Percentiles rank a stretch among this genome's conserved stretches.
phyloP scores from a whole-genome alignment of 805 yeast genomes.

The Candida vaughaniae region DNA sequence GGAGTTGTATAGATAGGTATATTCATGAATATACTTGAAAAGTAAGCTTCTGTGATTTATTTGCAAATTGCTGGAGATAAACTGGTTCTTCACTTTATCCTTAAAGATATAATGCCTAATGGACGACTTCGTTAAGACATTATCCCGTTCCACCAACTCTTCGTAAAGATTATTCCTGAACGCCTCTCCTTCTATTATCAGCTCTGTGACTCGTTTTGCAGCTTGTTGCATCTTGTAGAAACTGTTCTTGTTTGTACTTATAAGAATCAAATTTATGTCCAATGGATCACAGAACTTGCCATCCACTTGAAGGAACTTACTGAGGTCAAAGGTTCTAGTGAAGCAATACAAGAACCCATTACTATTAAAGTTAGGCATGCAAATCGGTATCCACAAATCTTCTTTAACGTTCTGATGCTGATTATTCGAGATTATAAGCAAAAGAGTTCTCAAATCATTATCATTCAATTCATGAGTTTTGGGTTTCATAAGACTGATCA shows the following conservation, averaged over 20 bases:
- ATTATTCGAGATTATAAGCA: slow-evolving; percentile 59
- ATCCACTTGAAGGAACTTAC: slow-evolving; percentile 16
- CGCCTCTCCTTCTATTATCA: slow-evolving; percentile 20
- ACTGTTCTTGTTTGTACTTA: slow-evolving; percentile 72
- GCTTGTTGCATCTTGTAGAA: slow-evolving; percentile 73
- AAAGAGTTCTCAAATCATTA: slow-evolving; percentile 72
- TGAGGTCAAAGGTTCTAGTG: slow-evolving; percentile 45
- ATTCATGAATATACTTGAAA: slow-evolving; percentile 38
- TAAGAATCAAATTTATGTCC: slow-evolving; percentile 42
- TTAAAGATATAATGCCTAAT: slow-evolving; percentile 82
- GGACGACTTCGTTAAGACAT: slow-evolving; percentile 12
- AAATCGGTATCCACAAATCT: slow-evolving; percentile 91
- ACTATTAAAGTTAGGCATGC: slow-evolving; percentile 86
- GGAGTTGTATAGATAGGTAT: slow-evolving; percentile 26
- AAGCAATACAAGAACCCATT: slow-evolving; percentile 85
- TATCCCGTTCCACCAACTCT: slow-evolving; percentile 19
- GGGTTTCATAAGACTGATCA: slow-evolving; percentile 75
- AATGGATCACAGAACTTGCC: slow-evolving; percentile 9
- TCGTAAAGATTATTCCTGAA: slow-evolving; percentile 20
- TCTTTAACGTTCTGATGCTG: slow-evolving; percentile 32
- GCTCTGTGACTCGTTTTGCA: slow-evolving; percentile 49
- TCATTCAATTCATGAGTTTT: slow-evolving; percentile 75
- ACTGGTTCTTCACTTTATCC: slow-evolving; percentile 66
- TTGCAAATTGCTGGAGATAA: slow-evolving; percentile 42
- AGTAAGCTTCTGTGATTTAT: slow-evolving; percentile 20